Evolutionary conservation across 2,329 filamentous ascomycete species (phyloP), one percentile per base, ranked within the genome.

Genomic region (Alternaria burnsii): DNA sequence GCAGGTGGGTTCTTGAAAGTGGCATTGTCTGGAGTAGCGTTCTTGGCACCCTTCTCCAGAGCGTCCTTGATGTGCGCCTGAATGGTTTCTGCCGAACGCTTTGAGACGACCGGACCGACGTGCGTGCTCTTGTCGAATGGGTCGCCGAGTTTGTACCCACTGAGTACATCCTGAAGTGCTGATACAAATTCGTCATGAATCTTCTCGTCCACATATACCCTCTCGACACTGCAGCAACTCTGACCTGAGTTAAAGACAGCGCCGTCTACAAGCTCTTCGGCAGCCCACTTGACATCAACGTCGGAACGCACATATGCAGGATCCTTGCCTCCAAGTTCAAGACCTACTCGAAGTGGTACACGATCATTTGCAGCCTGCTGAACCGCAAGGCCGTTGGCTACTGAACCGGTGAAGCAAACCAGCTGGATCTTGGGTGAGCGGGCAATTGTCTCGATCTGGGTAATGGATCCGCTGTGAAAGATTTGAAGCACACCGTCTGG

Each of bases 181-280:
- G 87, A 84, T 52, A 97, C 85, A 72, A 98, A 97, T 12, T 87
- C 82, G 72, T 97, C 93, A 77, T 97, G 89, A 51, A 98, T 87
- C 69, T 87, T 89, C 74, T 91, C 90, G 72, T 95, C 89, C 5
- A 98, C 94, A 73, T 98, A 98, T 20, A 98, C 88, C 34, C 94
- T 86, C 82, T 98, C 94, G 55, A 98, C 85, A 24, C 93, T 91
- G 80, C 94, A 98, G 84, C 94, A 98, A 77, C 93, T 97, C 83
- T 98, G 94, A n/a, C 94, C 94, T 52, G 94, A 97, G 82, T 98
- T 98, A 85, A 98, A 98, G 58, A 98, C 84, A n/a, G 93, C 90
- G 20, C 94, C 94, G 71, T 98, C 94, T 14, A 98, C 93, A 71
- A 98, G 95, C 80, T 97, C 93, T 69, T 91, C 93, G 0, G 94